phyloP scores from a whole-genome alignment of 1,284 basidiomycete genomes.

The Apiotrichum gracile region DNA sequence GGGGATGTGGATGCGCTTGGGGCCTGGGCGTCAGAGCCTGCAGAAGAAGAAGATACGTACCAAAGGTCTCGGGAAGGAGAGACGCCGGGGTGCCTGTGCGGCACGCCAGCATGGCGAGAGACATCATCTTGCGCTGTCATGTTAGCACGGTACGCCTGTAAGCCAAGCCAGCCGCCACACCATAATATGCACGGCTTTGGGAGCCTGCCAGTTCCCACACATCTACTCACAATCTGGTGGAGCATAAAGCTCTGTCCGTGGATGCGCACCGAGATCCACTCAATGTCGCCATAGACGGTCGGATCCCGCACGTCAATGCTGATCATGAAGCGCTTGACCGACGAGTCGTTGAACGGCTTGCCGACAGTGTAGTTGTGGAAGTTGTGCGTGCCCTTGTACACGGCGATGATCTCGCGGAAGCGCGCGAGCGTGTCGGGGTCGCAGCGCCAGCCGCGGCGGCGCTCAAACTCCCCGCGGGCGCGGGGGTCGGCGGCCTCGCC shows the following conservation, averaged over 20 bases:
- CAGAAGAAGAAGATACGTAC: neutral
- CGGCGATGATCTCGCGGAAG: slow-evolving; percentile 57
- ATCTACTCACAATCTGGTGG: slow-evolving; percentile 63
- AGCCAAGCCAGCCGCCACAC: too few species aligned
- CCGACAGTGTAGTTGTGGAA: slow-evolving; percentile 97
- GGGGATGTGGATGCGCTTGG: slow-evolving; percentile 77
- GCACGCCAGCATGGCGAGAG: slow-evolving; percentile 69
- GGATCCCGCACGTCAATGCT: slow-evolving; percentile 74
- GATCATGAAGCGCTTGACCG: slow-evolving; percentile 78
- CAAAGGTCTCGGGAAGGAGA: slow-evolving; percentile 58
- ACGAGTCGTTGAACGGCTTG: slow-evolving; percentile 73
- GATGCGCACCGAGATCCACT: slow-evolving; percentile 91
- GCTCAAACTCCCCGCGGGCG: slow-evolving; percentile 36
- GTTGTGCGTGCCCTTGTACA: slow-evolving; percentile 70
- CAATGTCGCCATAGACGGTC: slow-evolving; percentile 77
- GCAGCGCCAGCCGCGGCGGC: slow-evolving; percentile 59
- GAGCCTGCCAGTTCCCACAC: too few species aligned
- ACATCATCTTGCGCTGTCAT: slow-evolving; percentile 92
- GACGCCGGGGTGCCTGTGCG: slow-evolving; percentile 68
- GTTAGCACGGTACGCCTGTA: neutral
- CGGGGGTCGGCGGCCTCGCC: slow-evolving; percentile 23
- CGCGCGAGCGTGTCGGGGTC: slow-evolving; percentile 53
- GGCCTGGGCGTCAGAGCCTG: slow-evolving; percentile 45
- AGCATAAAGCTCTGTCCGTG: slow-evolving; percentile 99
- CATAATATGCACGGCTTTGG: too few species aligned